Evolutionary conservation across 192 early-diverging fungal species (phyloP).

Genomic region (Rhizophlyctis rosea): DNA sequence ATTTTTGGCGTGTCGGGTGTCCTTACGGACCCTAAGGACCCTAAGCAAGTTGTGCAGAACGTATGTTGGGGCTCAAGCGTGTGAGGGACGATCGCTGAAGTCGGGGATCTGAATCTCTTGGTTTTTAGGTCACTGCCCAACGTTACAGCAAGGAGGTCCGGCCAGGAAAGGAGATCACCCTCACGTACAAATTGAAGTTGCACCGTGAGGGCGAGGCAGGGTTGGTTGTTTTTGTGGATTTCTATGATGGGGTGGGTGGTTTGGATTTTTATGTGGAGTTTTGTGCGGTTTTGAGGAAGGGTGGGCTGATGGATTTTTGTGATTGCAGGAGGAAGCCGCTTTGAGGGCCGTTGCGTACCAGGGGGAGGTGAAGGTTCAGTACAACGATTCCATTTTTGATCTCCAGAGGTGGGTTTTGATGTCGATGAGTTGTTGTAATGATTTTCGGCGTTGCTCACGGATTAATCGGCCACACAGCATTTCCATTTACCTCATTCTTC

Average conservation of each 20-base stretch:
- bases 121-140: constrained; percentile 26
- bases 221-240: constrained; percentile 41
- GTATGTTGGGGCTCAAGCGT: constrained; percentile 2
- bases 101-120: not conserved
- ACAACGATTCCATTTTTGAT: constrained; percentile 56
- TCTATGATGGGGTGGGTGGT: constrained; percentile 37
- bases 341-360: constrained; percentile 45
- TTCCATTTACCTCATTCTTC: constrained; percentile 45
- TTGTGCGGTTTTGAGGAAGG: not conserved
- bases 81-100: not conserved
- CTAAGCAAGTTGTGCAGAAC: constrained; percentile 10
- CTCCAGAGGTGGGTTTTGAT: constrained; percentile 47
- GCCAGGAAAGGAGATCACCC: constrained; percentile 28
- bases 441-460: constrained; percentile 2
- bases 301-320: not conserved
- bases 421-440: not conserved
- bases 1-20: constrained; percentile 14
- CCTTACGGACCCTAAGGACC: constrained; percentile 16
- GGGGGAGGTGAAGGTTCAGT: constrained; percentile 41
- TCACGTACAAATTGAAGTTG: constrained; percentile 46
- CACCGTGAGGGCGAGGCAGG: constrained; percentile 44
- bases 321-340: constrained; percentile 23
- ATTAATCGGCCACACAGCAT: constrained; percentile 25
- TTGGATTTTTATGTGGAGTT: not conserved
- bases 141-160: constrained; percentile 32